phyloP scores from a whole-genome alignment of 352 stramenopile species.

The Phytopythium montanum region DNA sequence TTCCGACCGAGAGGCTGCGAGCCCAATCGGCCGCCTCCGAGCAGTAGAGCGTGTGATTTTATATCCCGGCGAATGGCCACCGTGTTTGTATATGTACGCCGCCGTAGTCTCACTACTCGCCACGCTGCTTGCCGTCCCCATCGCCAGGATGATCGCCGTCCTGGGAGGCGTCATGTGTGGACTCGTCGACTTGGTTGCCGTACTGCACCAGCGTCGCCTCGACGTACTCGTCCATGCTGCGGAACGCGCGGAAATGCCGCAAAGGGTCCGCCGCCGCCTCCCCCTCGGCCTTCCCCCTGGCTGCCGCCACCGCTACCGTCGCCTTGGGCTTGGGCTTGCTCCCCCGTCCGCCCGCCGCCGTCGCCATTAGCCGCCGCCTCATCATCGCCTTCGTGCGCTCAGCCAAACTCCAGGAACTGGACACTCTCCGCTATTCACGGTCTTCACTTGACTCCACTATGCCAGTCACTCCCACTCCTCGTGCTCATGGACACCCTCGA shows the following conservation, averaged over 20 bases:
- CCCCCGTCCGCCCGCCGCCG: background rate
- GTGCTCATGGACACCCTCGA: background rate
- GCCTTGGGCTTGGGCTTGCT: too few relatives aligned
- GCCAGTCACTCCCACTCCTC: too few relatives aligned
- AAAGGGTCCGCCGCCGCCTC: conserved; percentile 12
- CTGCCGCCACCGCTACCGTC: conserved; percentile 2
- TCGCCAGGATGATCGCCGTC: background rate
- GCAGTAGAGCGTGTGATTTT: conserved; percentile 17
- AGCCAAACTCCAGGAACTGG: too few relatives aligned
- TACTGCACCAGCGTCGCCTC: conserved; percentile 66
- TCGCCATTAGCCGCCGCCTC: conserved; percentile 17
- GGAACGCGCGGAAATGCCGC: conserved; percentile 63
- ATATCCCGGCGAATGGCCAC: conserved; percentile 26
- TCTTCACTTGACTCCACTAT: background rate
- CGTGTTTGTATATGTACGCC: conserved; percentile 8
- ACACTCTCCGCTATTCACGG: background rate
- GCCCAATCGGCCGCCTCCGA: background rate
- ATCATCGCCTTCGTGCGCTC: background rate
- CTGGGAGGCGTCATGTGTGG: background rate
- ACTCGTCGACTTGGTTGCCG: conserved; percentile 20
- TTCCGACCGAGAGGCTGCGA: background rate
- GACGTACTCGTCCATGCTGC: conserved; percentile 69
- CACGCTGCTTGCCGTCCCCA: conserved; percentile 5
- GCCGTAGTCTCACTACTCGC: conserved; percentile 1
- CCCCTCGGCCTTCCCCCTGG: background rate